These are phyloP conservation scores for Leccinum griseonigrum DNA, from an alignment of 1,284 basidiomycete species.

Conservation along the genomic window DNA sequence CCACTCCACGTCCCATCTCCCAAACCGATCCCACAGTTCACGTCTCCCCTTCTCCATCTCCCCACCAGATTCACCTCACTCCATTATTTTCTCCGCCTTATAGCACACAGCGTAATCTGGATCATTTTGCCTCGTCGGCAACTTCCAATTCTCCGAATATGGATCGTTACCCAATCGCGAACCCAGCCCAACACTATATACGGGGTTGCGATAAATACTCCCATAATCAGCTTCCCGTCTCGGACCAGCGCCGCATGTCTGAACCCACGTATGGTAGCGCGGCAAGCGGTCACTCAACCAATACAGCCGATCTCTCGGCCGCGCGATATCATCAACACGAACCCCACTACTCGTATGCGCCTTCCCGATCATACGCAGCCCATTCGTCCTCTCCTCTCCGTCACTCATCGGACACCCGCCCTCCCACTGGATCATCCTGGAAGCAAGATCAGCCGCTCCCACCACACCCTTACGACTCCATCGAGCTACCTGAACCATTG, in stretches of 20 bases:
- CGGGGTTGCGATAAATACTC: slow-evolving; percentile 41
- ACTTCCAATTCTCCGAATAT: slow-evolving; percentile 35
- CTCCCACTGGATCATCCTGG: slow-evolving; percentile 38
- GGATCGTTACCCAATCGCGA: slow-evolving; percentile 37
- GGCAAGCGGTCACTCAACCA: slow-evolving; percentile 22
- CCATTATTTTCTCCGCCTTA: slow-evolving; percentile 41
- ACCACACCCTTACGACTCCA: slow-evolving; percentile 30
- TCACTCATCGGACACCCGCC: slow-evolving; percentile 40
- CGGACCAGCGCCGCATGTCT: slow-evolving; percentile 63
- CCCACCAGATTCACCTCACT: slow-evolving; percentile 37
- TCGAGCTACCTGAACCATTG: slow-evolving; percentile 42
- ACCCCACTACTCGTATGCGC: slow-evolving; percentile 34
- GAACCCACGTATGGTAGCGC: slow-evolving; percentile 47
- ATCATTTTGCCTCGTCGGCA: slow-evolving; percentile 41
- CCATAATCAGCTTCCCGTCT: slow-evolving; percentile 32
- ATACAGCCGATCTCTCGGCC: slow-evolving; percentile 25
- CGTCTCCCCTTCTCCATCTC: slow-evolving; percentile 43
- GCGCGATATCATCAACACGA: slow-evolving; percentile 31
- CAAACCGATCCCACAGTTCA: slow-evolving; percentile 22
- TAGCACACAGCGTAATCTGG: slow-evolving; percentile 44
- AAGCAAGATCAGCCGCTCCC: slow-evolving; percentile 30
- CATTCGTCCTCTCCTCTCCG: slow-evolving; percentile 40
- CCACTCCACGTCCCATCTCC: not conserved
- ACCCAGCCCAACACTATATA: slow-evolving; percentile 37
- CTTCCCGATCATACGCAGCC: slow-evolving; percentile 26